Evolutionary conservation across 768 basidiomycete species (phyloP).

Genomic region (Termitomyces sp.): DNA sequence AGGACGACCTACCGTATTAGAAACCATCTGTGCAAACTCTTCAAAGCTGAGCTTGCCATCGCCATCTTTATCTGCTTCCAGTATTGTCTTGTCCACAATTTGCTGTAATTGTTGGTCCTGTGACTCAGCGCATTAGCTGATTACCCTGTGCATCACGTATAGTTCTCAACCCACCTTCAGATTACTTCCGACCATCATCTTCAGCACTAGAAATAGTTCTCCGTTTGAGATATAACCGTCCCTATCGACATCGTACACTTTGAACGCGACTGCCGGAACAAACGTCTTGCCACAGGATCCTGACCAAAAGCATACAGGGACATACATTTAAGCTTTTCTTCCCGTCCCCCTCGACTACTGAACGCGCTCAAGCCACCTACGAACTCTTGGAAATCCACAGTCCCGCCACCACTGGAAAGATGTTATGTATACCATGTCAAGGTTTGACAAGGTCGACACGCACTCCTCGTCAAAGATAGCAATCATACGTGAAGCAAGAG

Average conservation of each 20-base stretch:
- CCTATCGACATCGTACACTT: slow-evolving; percentile 98
- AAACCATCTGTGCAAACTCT: slow-evolving; percentile 95
- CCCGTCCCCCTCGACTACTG: slow-evolving; percentile 92
- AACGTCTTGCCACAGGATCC: not conserved
- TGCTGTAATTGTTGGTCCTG: slow-evolving; percentile 98
- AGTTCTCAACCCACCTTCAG: slow-evolving; percentile 60
- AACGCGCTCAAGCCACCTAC: slow-evolving; percentile 97
- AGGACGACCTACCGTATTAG: slow-evolving; percentile 71
- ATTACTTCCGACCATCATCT: slow-evolving; percentile 99
- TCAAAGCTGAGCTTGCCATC: slow-evolving; percentile 98
- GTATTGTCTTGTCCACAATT: slow-evolving; percentile 99
- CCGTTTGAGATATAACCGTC: slow-evolving; percentile 98
- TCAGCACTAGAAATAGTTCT: slow-evolving; percentile 95
- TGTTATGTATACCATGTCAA: slow-evolving; percentile 3
- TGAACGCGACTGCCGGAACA: slow-evolving; percentile 81
- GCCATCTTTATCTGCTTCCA: slow-evolving; percentile 98
- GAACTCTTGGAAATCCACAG: slow-evolving; percentile 99
- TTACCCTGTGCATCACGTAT: slow-evolving; percentile 11
- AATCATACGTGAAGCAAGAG: slow-evolving; percentile 94
- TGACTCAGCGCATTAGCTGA: slow-evolving; percentile 2
- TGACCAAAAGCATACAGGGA: slow-evolving; percentile 13
- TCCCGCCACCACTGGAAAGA: slow-evolving; percentile 81
- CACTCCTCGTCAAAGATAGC: slow-evolving; percentile 99
- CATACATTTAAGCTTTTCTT: slow-evolving; percentile 94
- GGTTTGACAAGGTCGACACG: slow-evolving; percentile 28